A percentile compares a stretch with the other conserved stretches of the same genome.
Conservation (phyloP, 225 moss, liverwort and hornwort genomes). For the Physcomitrellopsis africana region DNA sequence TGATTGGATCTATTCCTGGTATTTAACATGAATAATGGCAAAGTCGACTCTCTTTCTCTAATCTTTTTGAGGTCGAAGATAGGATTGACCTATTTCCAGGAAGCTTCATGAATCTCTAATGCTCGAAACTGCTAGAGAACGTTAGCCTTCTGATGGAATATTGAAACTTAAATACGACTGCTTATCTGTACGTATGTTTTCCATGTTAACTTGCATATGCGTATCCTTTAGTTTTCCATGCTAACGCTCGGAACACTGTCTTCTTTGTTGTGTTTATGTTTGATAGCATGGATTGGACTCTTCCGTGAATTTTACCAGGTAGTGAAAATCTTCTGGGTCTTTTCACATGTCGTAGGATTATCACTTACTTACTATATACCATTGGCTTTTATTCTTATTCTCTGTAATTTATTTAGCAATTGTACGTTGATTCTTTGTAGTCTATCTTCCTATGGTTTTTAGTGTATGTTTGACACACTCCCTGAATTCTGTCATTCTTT, state of each 20-base stretch:
- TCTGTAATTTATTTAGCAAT: slow-evolving; percentile 10
- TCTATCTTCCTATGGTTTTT: slow-evolving; percentile 11
- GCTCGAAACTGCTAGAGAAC: not conserved
- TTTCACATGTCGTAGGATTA: slow-evolving; percentile 9
- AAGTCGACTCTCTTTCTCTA: slow-evolving; percentile 7
- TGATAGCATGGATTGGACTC: slow-evolving; percentile 58
- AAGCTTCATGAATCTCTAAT: slow-evolving; percentile 19
- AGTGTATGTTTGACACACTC: slow-evolving; percentile 15
- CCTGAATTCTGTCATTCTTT: not conserved
- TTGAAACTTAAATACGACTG: slow-evolving; percentile 24
- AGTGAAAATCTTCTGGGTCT: slow-evolving; percentile 27
- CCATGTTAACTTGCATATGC: not conserved
- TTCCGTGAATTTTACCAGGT: slow-evolving; percentile 48
- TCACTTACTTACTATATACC: slow-evolving; percentile 11
- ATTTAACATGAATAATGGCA: not conserved
- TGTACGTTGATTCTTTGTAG: not conserved
- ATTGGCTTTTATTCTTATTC: not conserved
- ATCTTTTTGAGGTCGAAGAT: slow-evolving; percentile 15
- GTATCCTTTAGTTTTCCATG: not conserved
- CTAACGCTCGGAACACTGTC: slow-evolving; percentile 8
- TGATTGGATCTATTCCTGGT: slow-evolving; percentile 13
- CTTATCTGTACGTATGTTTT: not conserved
- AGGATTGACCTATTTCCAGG: slow-evolving; percentile 9
- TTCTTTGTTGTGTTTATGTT: slow-evolving; percentile 38
- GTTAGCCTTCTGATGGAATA: slow-evolving; percentile 16